phyloP scores from a whole-genome alignment of 1,284 basidiomycete species.

The Albatrellus sp. region DNA sequence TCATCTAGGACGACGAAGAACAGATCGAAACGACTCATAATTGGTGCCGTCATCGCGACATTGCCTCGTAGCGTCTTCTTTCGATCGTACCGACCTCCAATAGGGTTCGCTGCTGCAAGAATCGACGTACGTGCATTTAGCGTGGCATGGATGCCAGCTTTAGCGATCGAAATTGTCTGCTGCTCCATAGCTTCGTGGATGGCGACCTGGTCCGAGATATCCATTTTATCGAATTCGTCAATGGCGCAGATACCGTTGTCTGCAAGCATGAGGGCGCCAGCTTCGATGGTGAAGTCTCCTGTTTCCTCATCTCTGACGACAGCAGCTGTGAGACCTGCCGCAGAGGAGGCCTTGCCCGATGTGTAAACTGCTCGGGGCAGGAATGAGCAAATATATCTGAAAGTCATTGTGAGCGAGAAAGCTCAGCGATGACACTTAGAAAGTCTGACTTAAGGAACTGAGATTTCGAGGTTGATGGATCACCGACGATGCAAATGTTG shows the following conservation, averaged over 20 bases:
- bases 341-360: slow-evolving; percentile 96
- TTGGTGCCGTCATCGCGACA: slow-evolving; percentile 95
- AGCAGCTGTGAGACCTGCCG: slow-evolving; percentile 96
- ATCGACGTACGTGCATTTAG: slow-evolving; percentile 97
- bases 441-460: slow-evolving; percentile 90
- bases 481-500: slow-evolving; percentile 97
- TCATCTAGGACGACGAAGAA: slow-evolving; percentile 99
- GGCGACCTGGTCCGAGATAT: slow-evolving; percentile 95
- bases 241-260: slow-evolving; percentile 99
- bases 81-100: slow-evolving; percentile 93
- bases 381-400: slow-evolving; percentile 96
- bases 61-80: slow-evolving; percentile 93
- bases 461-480: slow-evolving; percentile 94
- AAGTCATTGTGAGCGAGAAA: background rate
- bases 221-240: slow-evolving; percentile 99
- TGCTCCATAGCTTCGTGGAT: slow-evolving; percentile 99
- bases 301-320: slow-evolving; percentile 99
- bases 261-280: slow-evolving; percentile 96
- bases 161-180: slow-evolving; percentile 98
- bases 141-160: slow-evolving; percentile 98
- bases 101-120: slow-evolving; percentile 94
- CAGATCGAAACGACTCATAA: slow-evolving; percentile 98
- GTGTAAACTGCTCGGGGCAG: slow-evolving; percentile 97
- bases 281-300: slow-evolving; percentile 99
- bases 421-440: background rate